phyloP scores from a whole-genome alignment of 768 basidiomycete species.

The Termitomyces sp. region DNA sequence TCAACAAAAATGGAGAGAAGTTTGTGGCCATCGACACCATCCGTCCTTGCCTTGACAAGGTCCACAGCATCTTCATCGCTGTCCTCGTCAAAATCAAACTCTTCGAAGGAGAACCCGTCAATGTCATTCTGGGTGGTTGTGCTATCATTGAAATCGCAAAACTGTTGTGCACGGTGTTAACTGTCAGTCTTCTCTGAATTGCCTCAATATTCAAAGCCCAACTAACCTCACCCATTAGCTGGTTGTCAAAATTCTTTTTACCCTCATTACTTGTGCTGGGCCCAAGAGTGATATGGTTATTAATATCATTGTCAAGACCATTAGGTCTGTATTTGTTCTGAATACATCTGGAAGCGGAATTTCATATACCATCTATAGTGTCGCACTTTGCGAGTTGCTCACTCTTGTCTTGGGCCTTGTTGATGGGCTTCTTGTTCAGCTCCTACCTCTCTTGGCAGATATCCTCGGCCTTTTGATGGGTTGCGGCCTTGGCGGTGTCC shows the following conservation, averaged over 20 bases:
- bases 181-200: background rate
- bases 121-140: background rate
- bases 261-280: background rate
- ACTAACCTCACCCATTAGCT: background rate
- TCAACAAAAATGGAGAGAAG: background rate
- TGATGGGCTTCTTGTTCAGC: background rate
- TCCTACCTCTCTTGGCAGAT: background rate
- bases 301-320: background rate
- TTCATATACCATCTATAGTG: background rate
- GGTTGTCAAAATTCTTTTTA: background rate
- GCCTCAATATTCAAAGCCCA: background rate
- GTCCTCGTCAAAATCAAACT: background rate
- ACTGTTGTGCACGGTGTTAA: background rate
- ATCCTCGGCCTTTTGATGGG: background rate
- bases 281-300: background rate
- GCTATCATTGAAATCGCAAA: background rate
- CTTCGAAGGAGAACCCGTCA: background rate
- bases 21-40: background rate
- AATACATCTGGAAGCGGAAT: background rate
- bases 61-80: background rate
- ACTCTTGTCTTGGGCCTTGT: background rate
- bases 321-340: background rate
- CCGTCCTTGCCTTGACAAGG: background rate
- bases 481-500: background rate
- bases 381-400: background rate